Evolutionary conservation across 768 basidiomycete genomes (phyloP), one percentile per base, ranked within the genome.

Genomic region (Russula earlei): DNA sequence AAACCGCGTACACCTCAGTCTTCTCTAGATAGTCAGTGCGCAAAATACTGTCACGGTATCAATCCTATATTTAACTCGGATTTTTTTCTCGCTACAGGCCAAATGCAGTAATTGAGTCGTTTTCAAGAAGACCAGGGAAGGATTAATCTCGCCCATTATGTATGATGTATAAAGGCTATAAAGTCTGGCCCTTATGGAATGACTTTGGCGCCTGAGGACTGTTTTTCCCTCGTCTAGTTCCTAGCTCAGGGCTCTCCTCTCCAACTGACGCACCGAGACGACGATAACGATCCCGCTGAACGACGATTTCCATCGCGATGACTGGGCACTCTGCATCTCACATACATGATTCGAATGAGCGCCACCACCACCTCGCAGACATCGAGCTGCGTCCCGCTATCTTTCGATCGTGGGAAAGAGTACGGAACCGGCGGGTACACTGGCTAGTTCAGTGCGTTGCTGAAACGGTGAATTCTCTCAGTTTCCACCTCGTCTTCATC

Each of bases 381-480:
- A 49, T 82, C 37, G 62, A 64, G 36, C 64, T 67, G 43, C 76
- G 71, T 25, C 67, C 72, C 29, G 62, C 65, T 27, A 63, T 75
- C 51, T 72, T 82, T 63, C 63, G 64, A 9, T 60, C 66, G 31
- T 83, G 81, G 81, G 82, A 83, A 61, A 75, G 64, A 58, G 61
- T 70, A 19, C 55, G 66, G 31, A 67, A 68, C 64, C 58, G 53
- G 42, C 67, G 72, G 31, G 67, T 74, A 5, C 84, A 83, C 56
- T 75, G 79, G 75, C 51, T 78, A 1, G 69, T 77, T 12, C 81
- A 87, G 65, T 73, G 78, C 60, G 69, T 84, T 38, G 83, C 83
- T 9, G 85, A 87, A 67, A 68, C 72, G 62, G 82, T 84, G 64
- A 65, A 67, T 65, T 12, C 10, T 27, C 24, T 33, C 15, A 4